These are phyloP conservation scores for Tuber magnatum DNA, from an alignment of 495 filamentous ascomycete species.

Conservation along the genomic window DNA sequence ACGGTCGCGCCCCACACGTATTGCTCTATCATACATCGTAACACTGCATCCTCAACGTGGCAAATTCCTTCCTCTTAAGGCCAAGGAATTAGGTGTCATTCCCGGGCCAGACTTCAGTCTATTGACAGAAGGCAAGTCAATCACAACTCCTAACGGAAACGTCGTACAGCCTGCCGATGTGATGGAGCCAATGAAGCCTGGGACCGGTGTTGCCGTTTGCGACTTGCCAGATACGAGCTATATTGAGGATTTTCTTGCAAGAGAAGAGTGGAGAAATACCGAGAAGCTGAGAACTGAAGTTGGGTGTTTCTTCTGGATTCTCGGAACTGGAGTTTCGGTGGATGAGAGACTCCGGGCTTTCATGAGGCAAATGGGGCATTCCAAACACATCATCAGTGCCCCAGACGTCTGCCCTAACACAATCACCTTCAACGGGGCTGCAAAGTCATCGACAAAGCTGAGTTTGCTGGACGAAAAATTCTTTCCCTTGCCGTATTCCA, in stretches of 20 bases:
- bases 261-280: constrained; percentile 63
- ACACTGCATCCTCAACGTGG: constrained; percentile 66
- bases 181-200: constrained; percentile 48
- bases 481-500: constrained; percentile 51
- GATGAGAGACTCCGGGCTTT: constrained; percentile 60
- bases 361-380: constrained; percentile 52
- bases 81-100: constrained; percentile 53
- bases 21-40: constrained; percentile 78
- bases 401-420: constrained; percentile 64
- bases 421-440: constrained; percentile 58
- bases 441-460: constrained; percentile 57
- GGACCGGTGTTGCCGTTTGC: constrained; percentile 64
- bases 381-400: constrained; percentile 71
- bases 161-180: constrained; percentile 54
- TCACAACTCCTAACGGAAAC: constrained; percentile 50
- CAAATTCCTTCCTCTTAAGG: constrained; percentile 64
- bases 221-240: constrained; percentile 67
- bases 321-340: constrained; percentile 59
- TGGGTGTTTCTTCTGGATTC: constrained; percentile 68
- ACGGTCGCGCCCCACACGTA: constrained; percentile 53
- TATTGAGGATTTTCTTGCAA: constrained; percentile 57
- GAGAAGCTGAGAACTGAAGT: constrained; percentile 59
- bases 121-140: constrained; percentile 50
- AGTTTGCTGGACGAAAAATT: constrained; percentile 60
- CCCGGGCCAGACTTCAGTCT: constrained; percentile 48